Evolutionary conservation across 192 early-diverging fungal genomes (phyloP).

Genomic region (Backusella psychrophila): DNA sequence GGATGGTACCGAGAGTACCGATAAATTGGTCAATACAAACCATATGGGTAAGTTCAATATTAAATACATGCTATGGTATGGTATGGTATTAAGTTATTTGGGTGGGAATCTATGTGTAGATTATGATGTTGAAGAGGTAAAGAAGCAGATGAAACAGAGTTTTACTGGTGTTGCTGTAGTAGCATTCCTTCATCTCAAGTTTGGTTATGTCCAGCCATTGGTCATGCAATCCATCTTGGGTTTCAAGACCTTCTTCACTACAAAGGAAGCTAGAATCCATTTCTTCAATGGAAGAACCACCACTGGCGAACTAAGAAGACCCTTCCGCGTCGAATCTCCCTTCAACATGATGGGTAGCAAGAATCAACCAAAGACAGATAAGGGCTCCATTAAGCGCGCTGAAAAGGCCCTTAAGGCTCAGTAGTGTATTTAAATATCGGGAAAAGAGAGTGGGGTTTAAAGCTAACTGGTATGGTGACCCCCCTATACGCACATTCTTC

Average conservation of each 20-base stretch:
- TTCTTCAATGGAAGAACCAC: slow-evolving; percentile 65
- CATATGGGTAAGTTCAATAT: slow-evolving; percentile 18
- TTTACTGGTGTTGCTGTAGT: slow-evolving; percentile 69
- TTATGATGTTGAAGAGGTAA: slow-evolving; percentile 73
- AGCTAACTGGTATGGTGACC: neutral
- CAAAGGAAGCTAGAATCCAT: slow-evolving; percentile 76
- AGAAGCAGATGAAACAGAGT: slow-evolving; percentile 67
- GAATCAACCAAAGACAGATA: slow-evolving; percentile 41
- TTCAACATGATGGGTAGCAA: slow-evolving; percentile 52
- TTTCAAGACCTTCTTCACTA: slow-evolving; percentile 62
- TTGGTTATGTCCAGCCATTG: slow-evolving; percentile 82
- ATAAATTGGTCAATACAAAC: slow-evolving; percentile 31
- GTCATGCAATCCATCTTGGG: slow-evolving; percentile 82
- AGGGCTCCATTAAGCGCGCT: slow-evolving; percentile 49
- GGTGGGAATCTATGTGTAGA: slow-evolving; percentile 30
- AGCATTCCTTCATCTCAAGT: slow-evolving; percentile 82
- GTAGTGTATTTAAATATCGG: neutral
- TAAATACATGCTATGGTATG: neutral
- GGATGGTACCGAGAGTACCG: slow-evolving; percentile 32
- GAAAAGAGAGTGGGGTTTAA: neutral
- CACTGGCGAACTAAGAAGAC: slow-evolving; percentile 73
- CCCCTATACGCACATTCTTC: neutral
- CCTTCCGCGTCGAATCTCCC: slow-evolving; percentile 75
- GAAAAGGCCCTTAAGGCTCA: slow-evolving; percentile 40
- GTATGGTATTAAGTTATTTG: neutral